phyloP scores from a whole-genome alignment of 148 eudicot species.

The Dysphania ambrosioides region DNA sequence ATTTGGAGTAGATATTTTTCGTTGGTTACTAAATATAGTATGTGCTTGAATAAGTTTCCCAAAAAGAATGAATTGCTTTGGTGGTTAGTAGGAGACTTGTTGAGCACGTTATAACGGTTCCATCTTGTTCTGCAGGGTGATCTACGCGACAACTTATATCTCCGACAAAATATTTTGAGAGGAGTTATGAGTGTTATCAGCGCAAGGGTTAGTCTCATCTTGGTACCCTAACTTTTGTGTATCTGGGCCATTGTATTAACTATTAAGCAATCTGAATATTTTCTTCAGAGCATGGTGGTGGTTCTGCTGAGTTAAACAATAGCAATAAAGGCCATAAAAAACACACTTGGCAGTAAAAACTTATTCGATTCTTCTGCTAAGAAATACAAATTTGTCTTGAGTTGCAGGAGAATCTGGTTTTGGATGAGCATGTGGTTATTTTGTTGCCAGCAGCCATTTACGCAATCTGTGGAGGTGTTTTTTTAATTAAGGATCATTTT shows the following conservation, averaged over 20 bases:
- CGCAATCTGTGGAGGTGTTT: constrained; percentile 72
- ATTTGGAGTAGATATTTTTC: background rate
- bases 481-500: constrained; percentile 36
- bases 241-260: constrained; percentile 3
- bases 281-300: background rate
- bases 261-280: background rate
- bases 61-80: background rate
- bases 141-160: constrained; percentile 61
- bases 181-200: constrained; percentile 52
- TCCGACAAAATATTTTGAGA: constrained; percentile 68
- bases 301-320: background rate
- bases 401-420: constrained; percentile 47
- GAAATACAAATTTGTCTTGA: background rate
- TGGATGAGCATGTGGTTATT: constrained; percentile 55
- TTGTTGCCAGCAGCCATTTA: constrained; percentile 71
- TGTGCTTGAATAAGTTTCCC: background rate
- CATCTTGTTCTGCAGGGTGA: constrained; percentile 57
- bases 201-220: constrained; percentile 52
- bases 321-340: no score
- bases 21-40: background rate
- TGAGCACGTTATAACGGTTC: constrained; percentile 15
- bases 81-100: background rate
- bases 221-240: background rate
- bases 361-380: background rate
- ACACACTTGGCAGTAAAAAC: background rate